Evolutionary conservation across 2,329 filamentous ascomycete genomes (phyloP).

Genomic region (Aspergillus pseudotamarii): DNA sequence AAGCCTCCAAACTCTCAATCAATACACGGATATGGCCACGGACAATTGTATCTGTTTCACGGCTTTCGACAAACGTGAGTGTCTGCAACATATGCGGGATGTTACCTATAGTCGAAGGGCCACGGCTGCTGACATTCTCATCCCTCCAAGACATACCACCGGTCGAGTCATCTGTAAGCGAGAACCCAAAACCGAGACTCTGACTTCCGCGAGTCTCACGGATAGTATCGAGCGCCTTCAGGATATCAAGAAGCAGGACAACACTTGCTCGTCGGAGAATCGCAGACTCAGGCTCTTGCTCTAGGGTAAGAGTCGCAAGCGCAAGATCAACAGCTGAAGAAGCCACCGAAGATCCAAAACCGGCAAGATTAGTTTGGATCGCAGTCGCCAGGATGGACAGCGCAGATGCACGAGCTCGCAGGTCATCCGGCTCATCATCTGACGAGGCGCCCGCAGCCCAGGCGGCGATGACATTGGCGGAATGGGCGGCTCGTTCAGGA

Average conservation of each 20-base stretch:
- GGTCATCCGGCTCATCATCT: conserved; percentile 46
- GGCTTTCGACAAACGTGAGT: conserved; percentile 40
- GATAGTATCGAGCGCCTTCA: conserved; percentile 43
- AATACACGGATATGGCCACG: conserved; percentile 43
- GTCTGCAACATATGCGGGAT: conserved; percentile 43
- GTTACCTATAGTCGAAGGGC: conserved; percentile 37
- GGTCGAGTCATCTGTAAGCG: conserved; percentile 28
- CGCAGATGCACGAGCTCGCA: conserved; percentile 47
- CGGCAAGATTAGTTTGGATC: conserved; percentile 43
- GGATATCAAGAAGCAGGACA: conserved; percentile 43
- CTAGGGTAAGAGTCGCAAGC: conserved; percentile 42
- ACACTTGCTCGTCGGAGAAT: conserved; percentile 47
- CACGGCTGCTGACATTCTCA: conserved; percentile 7
- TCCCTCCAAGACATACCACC: not conserved
- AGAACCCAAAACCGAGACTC: conserved; percentile 45
- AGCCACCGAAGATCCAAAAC: conserved; percentile 38
- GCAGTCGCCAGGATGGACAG: conserved; percentile 47
- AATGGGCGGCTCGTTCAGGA: conserved; percentile 35
- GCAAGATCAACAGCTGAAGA: conserved; percentile 44
- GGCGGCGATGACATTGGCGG: conserved; percentile 42
- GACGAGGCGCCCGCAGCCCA: conserved; percentile 43
- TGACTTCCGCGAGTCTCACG: conserved; percentile 32
- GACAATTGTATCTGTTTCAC: conserved; percentile 42
- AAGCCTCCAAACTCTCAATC: conserved; percentile 46
- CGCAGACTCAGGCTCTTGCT: conserved; percentile 39